Conservation (phyloP, 768 basidiomycete species). For the Calvatia gigantea region DNA sequence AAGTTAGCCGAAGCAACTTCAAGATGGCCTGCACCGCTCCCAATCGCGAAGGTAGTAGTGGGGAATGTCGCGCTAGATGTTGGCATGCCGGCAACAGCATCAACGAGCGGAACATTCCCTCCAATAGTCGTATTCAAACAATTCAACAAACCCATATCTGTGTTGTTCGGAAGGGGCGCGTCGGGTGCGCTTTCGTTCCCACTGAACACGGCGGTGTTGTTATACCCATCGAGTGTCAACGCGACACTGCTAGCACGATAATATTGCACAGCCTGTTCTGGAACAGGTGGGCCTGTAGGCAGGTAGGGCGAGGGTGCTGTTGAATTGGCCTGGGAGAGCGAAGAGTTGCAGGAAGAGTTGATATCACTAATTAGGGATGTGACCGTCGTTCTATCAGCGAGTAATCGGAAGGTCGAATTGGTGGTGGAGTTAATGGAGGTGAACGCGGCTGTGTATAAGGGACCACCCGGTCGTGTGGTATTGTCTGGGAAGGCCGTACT, state of each 20-base stretch:
- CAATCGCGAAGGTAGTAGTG: too few species aligned
- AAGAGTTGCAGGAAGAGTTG: constrained; percentile 19
- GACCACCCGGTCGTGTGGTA: constrained; percentile 42
- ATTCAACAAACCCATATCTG: constrained; percentile 45
- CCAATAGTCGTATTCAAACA: constrained; percentile 67
- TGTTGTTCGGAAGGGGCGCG: constrained; percentile 45
- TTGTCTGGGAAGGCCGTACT: constrained; percentile 44
- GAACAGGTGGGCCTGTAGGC: constrained; percentile 22
- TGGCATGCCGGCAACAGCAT: too few species aligned
- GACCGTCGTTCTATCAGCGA: constrained; percentile 43
- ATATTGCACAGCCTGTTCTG: constrained; percentile 61
- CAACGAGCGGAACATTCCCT: constrained; percentile 51
- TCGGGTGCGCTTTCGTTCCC: constrained; percentile 36
- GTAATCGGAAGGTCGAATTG: constrained; percentile 35
- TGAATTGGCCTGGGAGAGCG: constrained; percentile 26
- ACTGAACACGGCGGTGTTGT: constrained; percentile 49
- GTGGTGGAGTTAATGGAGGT: constrained; percentile 25
- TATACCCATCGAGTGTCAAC: constrained; percentile 62
- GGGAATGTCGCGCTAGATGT: too few species aligned
- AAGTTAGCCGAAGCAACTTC: too few species aligned
- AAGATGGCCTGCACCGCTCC: too few species aligned
- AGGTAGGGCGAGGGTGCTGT: constrained; percentile 25
- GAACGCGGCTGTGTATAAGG: constrained; percentile 37
- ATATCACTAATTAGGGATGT: constrained; percentile 35
- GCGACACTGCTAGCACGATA: constrained; percentile 64